Percentiles rank a stretch among this genome's conserved stretches.
Evolutionary conservation across 2,329 filamentous ascomycete genomes (phyloP).

Genomic region (Trichoderma asperellum): DNA sequence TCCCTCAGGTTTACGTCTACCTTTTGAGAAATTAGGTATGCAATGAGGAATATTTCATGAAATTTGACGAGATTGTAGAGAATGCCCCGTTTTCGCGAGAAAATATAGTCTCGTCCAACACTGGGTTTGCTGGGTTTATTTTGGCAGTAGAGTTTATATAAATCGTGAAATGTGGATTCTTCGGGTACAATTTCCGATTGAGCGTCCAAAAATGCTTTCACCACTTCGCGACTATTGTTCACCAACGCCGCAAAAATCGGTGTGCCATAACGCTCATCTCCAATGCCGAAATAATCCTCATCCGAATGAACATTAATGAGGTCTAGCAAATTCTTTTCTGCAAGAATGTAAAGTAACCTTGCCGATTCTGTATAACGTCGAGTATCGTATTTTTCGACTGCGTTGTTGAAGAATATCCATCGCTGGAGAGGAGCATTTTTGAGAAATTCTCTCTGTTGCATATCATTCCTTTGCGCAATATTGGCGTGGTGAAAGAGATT

Average conservation of each 20-base stretch:
- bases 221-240: background rate
- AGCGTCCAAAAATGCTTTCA: background rate
- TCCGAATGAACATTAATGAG: background rate
- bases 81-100: background rate
- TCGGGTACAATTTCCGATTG: background rate
- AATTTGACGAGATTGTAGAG: background rate
- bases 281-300: background rate
- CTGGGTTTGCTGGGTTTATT: background rate
- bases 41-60: background rate
- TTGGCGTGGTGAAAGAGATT: background rate
- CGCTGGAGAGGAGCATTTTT: accelerated
- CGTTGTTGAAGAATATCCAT: background rate
- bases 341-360: background rate
- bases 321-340: background rate
- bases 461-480: background rate
- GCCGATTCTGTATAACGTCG: background rate
- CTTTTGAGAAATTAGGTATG: background rate
- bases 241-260: slow-evolving; percentile 13
- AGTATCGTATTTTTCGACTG: background rate
- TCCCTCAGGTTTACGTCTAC: background rate
- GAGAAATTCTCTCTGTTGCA: background rate
- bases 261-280: slow-evolving; percentile 3
- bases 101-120: background rate
- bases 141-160: background rate
- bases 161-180: background rate